These are phyloP conservation scores for Margaritispora aquatica DNA, from an alignment of 495 filamentous ascomycete species.

Conservation along the genomic window DNA sequence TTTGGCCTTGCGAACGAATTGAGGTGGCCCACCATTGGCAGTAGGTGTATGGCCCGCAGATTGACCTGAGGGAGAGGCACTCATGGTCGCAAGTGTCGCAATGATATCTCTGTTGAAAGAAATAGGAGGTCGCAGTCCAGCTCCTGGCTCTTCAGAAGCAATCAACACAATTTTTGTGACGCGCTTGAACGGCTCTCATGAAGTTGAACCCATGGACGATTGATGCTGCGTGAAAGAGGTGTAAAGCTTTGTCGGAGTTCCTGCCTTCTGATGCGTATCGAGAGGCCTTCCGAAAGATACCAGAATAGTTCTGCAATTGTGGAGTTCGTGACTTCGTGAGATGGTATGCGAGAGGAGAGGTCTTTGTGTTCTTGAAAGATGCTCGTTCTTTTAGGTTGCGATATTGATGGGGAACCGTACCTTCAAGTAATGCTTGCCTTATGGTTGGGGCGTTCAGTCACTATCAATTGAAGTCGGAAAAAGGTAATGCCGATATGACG, in stretches of 20 bases:
- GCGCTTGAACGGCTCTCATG: constrained; percentile 2
- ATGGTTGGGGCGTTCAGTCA: neutral
- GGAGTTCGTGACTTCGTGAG: too few relatives aligned
- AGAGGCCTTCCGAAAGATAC: too few relatives aligned
- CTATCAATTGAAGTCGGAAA: too few relatives aligned
- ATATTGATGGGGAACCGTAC: neutral
- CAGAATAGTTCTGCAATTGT: too few relatives aligned
- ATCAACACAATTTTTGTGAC: neutral
- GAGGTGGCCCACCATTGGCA: constrained; percentile 26
- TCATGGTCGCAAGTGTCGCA: constrained; percentile 38
- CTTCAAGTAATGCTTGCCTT: neutral
- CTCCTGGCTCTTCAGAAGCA: neutral
- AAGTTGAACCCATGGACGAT: neutral
- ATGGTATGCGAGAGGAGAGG: too few relatives aligned
- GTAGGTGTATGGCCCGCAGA: constrained; percentile 40
- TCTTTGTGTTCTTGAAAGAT: too few relatives aligned
- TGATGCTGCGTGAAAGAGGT: neutral
- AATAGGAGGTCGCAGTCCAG: neutral
- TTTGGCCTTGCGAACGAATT: constrained; percentile 40
- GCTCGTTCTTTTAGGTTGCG: neutral
- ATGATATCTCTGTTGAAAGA: neutral
- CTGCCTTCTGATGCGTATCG: too few relatives aligned
- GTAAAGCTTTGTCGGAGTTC: neutral
- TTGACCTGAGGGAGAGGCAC: constrained; percentile 45
- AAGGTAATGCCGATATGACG: too few relatives aligned